Percentiles rank a stretch among this genome's conserved stretches.
These are phyloP conservation scores for Ramaria rubella DNA, from an alignment of 768 basidiomycete species.

Conservation along the genomic window DNA sequence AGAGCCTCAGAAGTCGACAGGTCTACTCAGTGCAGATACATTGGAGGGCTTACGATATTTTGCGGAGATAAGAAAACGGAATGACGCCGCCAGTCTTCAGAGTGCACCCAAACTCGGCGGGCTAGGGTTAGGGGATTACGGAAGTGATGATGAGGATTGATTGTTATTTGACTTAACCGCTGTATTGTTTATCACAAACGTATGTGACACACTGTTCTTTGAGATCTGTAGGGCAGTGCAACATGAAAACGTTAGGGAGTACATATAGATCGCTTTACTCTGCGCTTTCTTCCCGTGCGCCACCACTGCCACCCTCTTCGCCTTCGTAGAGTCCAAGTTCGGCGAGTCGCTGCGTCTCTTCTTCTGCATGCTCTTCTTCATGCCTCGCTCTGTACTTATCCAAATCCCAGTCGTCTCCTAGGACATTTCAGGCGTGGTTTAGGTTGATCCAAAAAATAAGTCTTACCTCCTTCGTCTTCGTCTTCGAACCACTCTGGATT, in stretches of 20 bases:
- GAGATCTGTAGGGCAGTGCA: background rate
- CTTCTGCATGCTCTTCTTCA: constrained; percentile 52
- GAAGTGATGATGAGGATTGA: constrained; percentile 60
- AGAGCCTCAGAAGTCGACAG: constrained; percentile 35
- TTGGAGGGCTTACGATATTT: constrained; percentile 88
- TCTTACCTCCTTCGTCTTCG: constrained; percentile 41
- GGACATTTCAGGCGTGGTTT: background rate
- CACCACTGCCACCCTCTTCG: constrained; percentile 28
- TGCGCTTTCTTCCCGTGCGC: constrained; percentile 15
- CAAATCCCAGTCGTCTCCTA: constrained; percentile 43
- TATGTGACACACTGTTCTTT: background rate
- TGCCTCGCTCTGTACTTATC: constrained; percentile 53
- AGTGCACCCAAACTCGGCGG: constrained; percentile 34
- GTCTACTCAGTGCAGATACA: constrained; percentile 77
- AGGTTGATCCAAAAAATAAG: background rate
- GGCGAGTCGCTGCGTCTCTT: constrained; percentile 48
- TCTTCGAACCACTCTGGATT: constrained; percentile 93
- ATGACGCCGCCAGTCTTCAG: constrained; percentile 32
- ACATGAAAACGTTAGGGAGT: background rate
- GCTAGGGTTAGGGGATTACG: constrained; percentile 67
- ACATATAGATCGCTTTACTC: background rate
- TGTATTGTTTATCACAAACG: background rate
- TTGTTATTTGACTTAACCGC: background rate
- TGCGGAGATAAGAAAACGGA: constrained; percentile 74
- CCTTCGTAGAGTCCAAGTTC: constrained; percentile 33